Base-by-base conservation (phyloP, 805 yeast genomes). In the Metschnikowia proteae region DNA sequence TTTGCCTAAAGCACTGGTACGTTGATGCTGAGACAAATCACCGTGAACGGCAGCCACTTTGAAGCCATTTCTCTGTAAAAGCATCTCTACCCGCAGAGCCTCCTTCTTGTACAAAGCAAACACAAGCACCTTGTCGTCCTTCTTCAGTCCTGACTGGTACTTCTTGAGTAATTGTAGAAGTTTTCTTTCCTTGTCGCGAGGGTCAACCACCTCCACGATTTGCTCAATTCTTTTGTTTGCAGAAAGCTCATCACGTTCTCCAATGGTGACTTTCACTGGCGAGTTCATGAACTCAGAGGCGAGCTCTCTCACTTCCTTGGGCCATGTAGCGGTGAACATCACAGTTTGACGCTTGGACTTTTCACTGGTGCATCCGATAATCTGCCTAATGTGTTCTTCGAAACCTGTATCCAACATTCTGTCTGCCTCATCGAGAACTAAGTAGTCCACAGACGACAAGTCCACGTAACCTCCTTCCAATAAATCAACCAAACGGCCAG, bases 291-390 rank as follows among this genome's bases (percentile, higher is more conserved):
- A 94, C 5, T 86, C 79, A 17, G 82, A 64, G 6, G 99, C 99
- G 54, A 94, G 77, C 55, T 89, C 95, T 63, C 98, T 84, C 32
- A 94, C 98, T 71, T 92, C 96, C 60, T 87, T 88, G n/a, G 99
- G 99, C 99, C 99, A 94, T 1, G 99, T 94, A n/a, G 99, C 99
- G 7, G 99, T 92, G 71, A 94, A 94, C 98, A 94, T 94, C 55
- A 94, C 76, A 0, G 99, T 94, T 70, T 92, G 98, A 72, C 98
- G 78, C 28, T 76, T 60, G 8, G 47, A 35, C 26, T 67, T 64
- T 25, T 56, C 44, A 25, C 79, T 73, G 11, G 88, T 77, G 49
- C 75, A 72, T 40, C 84, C 79, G 63, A 94, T 82, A 56, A 94
- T 89, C 54, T 78, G 75, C 65, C 87, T 89, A 63, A 94, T 92